Evolutionary conservation across 2,329 filamentous ascomycete species (phyloP).

Genomic region (Trichoderma atroviride): DNA sequence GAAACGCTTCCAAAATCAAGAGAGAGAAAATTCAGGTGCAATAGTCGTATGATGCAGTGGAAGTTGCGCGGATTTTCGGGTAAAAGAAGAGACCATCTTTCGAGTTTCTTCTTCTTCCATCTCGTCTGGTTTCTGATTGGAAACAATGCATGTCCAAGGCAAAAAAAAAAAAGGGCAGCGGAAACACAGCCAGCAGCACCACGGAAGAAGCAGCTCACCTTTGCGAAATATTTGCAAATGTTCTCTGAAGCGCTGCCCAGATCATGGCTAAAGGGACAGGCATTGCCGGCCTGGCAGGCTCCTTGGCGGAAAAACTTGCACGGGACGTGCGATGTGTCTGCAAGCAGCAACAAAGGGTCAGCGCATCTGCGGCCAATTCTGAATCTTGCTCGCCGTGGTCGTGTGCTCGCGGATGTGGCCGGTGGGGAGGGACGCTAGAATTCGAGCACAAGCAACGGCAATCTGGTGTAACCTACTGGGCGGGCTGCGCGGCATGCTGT

Average conservation of each 20-base stretch:
- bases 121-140: neutral
- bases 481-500: conserved; percentile 57
- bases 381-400: conserved; percentile 18
- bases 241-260: conserved; percentile 82
- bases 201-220: conserved; percentile 60
- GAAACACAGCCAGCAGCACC: conserved; percentile 12
- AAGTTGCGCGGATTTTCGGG: conserved; percentile 22
- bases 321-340: conserved; percentile 94
- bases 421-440: conserved; percentile 18
- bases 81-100: neutral
- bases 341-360: conserved; percentile 30
- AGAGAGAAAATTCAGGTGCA: neutral
- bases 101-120: neutral
- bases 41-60: neutral
- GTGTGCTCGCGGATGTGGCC: conserved; percentile 4
- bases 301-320: conserved; percentile 99
- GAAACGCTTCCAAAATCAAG: neutral
- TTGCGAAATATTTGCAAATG: conserved; percentile 98
- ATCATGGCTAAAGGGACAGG: conserved; percentile 95
- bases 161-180: neutral
- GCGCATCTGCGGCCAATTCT: conserved; percentile 5
- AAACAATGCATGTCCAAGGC: neutral
- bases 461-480: conserved; percentile 52
- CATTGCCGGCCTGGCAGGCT: conserved; percentile 91
- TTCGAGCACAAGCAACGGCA: conserved; percentile 3